Evolutionary conservation across 2,329 filamentous ascomycete genomes (phyloP).

Genomic region (Monascus ruber): DNA sequence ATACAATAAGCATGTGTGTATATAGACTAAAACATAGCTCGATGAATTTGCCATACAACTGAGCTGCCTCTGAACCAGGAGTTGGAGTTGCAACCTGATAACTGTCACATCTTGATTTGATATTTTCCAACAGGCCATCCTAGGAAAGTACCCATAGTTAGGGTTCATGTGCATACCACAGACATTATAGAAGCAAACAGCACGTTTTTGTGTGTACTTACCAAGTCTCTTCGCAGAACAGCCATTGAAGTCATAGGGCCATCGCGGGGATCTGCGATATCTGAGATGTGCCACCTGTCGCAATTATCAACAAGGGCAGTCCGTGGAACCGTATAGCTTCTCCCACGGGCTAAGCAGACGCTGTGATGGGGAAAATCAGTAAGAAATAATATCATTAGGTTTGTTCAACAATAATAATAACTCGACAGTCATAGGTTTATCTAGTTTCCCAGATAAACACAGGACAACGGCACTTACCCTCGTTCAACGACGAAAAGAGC

Average conservation of each 20-base stretch:
- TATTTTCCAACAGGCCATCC: conserved; percentile 22
- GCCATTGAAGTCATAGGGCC: conserved; percentile 62
- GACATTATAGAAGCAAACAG: conserved; percentile 10
- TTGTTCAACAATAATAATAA: too few relatives aligned
- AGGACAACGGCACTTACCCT: conserved; percentile 35
- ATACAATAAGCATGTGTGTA: conserved; percentile 3
- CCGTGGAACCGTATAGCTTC: conserved; percentile 56
- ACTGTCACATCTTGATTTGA: conserved; percentile 27
- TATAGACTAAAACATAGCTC: neutral
- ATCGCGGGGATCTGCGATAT: conserved; percentile 54
- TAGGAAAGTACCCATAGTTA: conserved; percentile 4
- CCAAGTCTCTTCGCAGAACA: conserved; percentile 55
- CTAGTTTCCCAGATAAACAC: neutral
- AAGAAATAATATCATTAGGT: conserved; percentile 2
- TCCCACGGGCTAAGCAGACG: conserved; percentile 58
- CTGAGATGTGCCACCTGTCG: conserved; percentile 56
- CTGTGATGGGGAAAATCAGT: conserved; percentile 15
- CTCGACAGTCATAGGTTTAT: too few relatives aligned
- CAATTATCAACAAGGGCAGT: conserved; percentile 56
- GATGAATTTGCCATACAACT: conserved; percentile 12
- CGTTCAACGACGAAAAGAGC: conserved; percentile 61
- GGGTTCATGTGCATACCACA: neutral
- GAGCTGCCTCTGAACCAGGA: conserved; percentile 21
- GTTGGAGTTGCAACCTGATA: conserved; percentile 19
- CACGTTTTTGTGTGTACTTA: conserved; percentile 18